Percentiles rank a stretch among this genome's conserved stretches.
Evolutionary conservation across 176 grass and related monocot genomes (phyloP).

Genomic region (Puccinellia tenuiflora): DNA sequence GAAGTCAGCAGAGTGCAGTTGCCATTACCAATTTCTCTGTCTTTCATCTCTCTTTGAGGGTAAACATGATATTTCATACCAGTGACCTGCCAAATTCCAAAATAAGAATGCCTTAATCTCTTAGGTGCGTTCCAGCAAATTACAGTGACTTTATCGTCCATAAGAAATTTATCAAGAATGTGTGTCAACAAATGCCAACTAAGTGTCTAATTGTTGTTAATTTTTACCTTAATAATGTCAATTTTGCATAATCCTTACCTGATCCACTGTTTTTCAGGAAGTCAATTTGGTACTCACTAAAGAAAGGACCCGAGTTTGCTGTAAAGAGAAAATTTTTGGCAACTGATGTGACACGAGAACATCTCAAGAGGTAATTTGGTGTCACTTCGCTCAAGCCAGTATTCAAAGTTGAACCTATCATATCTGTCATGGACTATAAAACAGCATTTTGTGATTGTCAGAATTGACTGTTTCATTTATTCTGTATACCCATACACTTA

Average conservation of each 20-base stretch:
- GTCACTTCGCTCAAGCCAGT: not conserved
- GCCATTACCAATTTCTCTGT: too few relatives aligned
- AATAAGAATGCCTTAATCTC: not conserved
- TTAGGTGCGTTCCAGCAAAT: not conserved
- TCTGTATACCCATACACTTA: not conserved
- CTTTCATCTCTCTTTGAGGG: not conserved
- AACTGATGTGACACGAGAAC: conserved; percentile 90
- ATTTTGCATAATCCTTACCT: conserved; percentile 1
- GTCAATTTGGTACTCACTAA: conserved; percentile 66
- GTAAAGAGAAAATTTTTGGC: conserved; percentile 75
- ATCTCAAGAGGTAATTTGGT: conserved; percentile 71
- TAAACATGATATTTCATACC: not conserved
- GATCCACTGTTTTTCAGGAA: conserved; percentile 47
- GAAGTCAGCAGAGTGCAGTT: too few relatives aligned
- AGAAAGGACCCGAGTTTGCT: conserved; percentile 88
- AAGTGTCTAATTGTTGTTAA: not conserved
- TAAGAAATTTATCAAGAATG: too few relatives aligned
- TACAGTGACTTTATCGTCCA: not conserved
- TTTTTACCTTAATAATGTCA: not conserved
- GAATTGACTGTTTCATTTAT: not conserved
- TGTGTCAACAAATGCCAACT: not conserved
- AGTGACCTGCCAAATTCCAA: not conserved
- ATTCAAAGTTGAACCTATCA: too few relatives aligned
- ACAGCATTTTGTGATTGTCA: not conserved
- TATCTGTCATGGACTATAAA: not conserved